Evolutionary conservation across 2,329 filamentous ascomycete genomes (phyloP).

Genomic region (Trichoderma pleuroti): DNA sequence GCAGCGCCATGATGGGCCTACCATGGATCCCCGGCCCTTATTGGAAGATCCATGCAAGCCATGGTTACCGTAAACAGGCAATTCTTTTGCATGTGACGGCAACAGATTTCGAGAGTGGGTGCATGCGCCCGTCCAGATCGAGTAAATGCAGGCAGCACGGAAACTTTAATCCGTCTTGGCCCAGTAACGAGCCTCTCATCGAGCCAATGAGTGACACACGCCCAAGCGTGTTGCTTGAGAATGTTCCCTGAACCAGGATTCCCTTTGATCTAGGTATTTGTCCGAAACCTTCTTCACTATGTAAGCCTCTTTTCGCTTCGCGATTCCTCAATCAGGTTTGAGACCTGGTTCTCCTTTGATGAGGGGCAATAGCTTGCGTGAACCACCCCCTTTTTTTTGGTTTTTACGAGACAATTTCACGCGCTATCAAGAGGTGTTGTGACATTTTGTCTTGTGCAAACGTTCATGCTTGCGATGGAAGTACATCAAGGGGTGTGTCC

Average conservation of each 20-base stretch:
- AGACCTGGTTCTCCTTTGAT: no score
- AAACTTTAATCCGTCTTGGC: constrained; percentile 2
- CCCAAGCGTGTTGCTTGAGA: neutral
- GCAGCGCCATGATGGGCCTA: neutral
- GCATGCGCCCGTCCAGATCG: constrained; percentile 3
- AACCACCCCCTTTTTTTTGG: neutral
- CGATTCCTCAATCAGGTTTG: neutral
- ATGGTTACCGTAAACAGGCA: neutral
- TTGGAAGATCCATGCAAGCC: neutral
- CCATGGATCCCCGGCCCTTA: neutral
- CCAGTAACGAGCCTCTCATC: neutral
- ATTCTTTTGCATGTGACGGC: constrained; percentile 4
- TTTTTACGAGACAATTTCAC: neutral
- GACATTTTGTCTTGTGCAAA: neutral
- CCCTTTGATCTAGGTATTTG: neutral
- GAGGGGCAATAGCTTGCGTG: neutral
- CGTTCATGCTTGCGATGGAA: neutral
- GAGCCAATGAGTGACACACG: neutral
- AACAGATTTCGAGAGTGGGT: neutral
- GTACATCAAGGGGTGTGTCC: neutral
- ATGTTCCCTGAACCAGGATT: neutral
- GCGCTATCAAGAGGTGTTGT: neutral
- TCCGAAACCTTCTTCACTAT: neutral
- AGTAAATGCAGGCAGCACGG: neutral
- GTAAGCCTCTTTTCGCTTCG: neutral